Evolutionary conservation across 2,329 filamentous ascomycete species (phyloP), one percentile per base, ranked within the genome.

Genomic region (Cercospora sp.): DNA sequence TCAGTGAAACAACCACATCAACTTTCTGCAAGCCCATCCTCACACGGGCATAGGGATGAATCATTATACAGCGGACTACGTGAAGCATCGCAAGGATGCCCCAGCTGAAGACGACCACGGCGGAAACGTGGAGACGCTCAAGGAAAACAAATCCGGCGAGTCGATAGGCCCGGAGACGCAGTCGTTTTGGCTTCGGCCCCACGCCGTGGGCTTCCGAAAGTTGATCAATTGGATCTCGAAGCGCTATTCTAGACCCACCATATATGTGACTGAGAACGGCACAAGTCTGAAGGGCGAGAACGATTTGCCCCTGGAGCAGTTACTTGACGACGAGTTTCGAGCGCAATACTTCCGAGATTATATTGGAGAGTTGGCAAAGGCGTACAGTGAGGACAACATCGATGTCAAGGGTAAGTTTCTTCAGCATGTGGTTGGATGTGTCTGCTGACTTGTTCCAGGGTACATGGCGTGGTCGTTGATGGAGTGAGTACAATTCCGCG

Each of bases 231-330:
- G 91, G 91, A 83, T 94, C 69, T 91, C 88, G 77, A 88, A 91
- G 77, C 87, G 93, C 26, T 96, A 96, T 80, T 85, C 84, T 42
- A 83, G 86, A 72, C 92, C 93, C 42, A 88, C 87, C 76, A 94
- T 96, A 81, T 94, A 93, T 78, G 90, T 95, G 64, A 96, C 93
- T 0, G 93, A 96, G 83, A 96, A 94, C 79, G 93, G 93, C 48
- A 96, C 92, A 3, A 92, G 90, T 74, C 80, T 96, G 77, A 92
- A 93, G 80, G 90, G 89, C 59, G 93, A 96, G 83, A 94, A 92
- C 76, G 89, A 94, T 70, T 81, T 94, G 76, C 81, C 88, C 1
- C 79, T 87, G 26, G 88, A 92, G 69, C 75, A 91, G 80, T 88
- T 95, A 68, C 82, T 96, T 58, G 82, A 94, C 67, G 93, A 96